A percentile compares a stretch with the other conserved stretches of the same genome.
Conservation (phyloP, 441 rosid genomes). For the Viola pubescens region DNA sequence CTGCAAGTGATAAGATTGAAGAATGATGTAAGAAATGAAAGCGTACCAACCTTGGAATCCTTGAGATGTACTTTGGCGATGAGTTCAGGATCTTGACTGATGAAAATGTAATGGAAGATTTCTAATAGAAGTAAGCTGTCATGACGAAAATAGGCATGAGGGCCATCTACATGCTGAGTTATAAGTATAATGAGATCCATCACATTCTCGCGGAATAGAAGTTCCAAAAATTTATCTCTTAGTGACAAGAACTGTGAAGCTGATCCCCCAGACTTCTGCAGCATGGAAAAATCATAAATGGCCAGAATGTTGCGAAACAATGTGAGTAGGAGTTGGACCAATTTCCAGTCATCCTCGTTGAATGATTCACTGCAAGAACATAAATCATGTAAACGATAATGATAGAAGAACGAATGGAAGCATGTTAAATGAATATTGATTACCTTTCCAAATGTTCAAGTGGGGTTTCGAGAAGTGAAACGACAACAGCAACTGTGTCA, state of each 20-base stretch:
- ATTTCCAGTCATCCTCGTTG: constrained; percentile 93
- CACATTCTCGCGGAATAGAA: constrained; percentile 71
- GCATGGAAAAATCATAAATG: constrained; percentile 57
- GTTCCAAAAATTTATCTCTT: constrained; percentile 73
- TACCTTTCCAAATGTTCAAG: constrained; percentile 77
- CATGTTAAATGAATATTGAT: constrained; percentile 4
- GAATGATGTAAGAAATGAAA: constrained; percentile 8
- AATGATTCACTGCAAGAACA: constrained; percentile 51
- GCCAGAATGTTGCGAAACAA: constrained; percentile 81
- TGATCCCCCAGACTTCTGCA: constrained; percentile 70
- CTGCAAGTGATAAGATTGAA: background rate
- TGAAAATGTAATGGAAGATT: constrained; percentile 58
- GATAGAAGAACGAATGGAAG: background rate
- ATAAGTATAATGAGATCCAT: constrained; percentile 69
- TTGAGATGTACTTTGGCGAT: constrained; percentile 45
- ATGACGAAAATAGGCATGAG: constrained; percentile 54
- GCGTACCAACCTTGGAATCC: constrained; percentile 36
- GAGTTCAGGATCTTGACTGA: constrained; percentile 77
- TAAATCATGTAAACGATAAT: background rate
- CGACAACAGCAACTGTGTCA: constrained; percentile 56
- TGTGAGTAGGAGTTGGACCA: constrained; percentile 87
- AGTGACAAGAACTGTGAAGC: constrained; percentile 55
- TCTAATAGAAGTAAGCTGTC: constrained; percentile 86
- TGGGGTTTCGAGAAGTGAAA: constrained; percentile 75
- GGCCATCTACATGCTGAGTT: constrained; percentile 59